Evolutionary conservation across 768 basidiomycete genomes (phyloP).

Genomic region (Neoboletus brunneissimus): DNA sequence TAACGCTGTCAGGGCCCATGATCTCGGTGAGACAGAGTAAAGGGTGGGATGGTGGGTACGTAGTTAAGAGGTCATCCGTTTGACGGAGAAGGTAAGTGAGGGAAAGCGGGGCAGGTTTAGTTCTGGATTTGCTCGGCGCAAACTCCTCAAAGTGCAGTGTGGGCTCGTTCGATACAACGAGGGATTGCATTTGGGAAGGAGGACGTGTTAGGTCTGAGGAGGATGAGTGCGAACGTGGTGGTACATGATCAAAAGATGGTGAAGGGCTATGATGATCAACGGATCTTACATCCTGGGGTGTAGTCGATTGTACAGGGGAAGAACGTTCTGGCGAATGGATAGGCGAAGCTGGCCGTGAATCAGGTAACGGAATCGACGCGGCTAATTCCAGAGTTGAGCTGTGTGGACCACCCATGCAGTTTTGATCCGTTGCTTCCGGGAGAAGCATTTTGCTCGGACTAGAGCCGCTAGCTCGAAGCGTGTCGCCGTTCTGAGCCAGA

Average conservation of each 20-base stretch:
- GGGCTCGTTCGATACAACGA: background rate
- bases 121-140: slow-evolving; percentile 5
- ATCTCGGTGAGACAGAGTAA: slow-evolving; percentile 52
- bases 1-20: slow-evolving; percentile 76
- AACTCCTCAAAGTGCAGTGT: slow-evolving; percentile 5
- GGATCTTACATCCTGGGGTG: background rate
- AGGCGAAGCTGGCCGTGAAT: slow-evolving; percentile 20
- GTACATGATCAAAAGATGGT: background rate
- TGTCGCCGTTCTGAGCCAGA: background rate
- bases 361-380: slow-evolving; percentile 17
- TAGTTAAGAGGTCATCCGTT: slow-evolving; percentile 56
- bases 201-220: background rate
- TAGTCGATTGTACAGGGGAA: background rate
- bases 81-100: slow-evolving; percentile 51
- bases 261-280: background rate
- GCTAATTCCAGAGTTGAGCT: slow-evolving; percentile 11
- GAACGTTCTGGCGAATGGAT: background rate
- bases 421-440: background rate
- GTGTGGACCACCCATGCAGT: too few relatives aligned
- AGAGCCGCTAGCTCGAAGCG: background rate
- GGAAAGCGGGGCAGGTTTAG: slow-evolving; percentile 32
- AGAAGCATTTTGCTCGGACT: background rate
- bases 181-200: background rate
- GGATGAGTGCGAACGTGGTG: slow-evolving; percentile 4
- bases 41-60: slow-evolving; percentile 60